phyloP scores from a whole-genome alignment of 139 green algal genomes.

The Picochlorum sp. region DNA sequence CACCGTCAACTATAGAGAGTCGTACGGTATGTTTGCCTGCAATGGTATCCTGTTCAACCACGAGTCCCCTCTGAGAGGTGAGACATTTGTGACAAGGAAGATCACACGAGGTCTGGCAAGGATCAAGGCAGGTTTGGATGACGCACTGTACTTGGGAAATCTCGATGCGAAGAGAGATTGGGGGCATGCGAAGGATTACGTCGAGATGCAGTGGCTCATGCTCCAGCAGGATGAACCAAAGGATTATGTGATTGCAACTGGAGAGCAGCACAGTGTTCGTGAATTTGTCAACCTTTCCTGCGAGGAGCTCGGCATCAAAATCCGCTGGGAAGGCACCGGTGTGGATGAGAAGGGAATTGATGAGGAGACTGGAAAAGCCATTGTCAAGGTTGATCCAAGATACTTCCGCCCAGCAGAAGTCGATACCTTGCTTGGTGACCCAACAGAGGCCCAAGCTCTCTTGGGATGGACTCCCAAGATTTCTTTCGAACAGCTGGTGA shows the following conservation, averaged over 20 bases:
- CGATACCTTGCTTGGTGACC: slow-evolving; percentile 57
- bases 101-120: slow-evolving; percentile 49
- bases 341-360: slow-evolving; percentile 7
- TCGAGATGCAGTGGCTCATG: slow-evolving; percentile 70
- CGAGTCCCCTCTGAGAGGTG: slow-evolving; percentile 60
- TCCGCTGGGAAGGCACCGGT: slow-evolving; percentile 43
- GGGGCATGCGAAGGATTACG: slow-evolving; percentile 72
- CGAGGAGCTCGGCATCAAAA: slow-evolving; percentile 19
- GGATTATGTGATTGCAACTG: slow-evolving; percentile 68
- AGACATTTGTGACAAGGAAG: slow-evolving; percentile 77
- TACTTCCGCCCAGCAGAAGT: slow-evolving; percentile 75
- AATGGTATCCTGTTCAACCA: slow-evolving; percentile 85
- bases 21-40: slow-evolving; percentile 65
- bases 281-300: slow-evolving; percentile 45
- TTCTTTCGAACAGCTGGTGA: slow-evolving; percentile 42
- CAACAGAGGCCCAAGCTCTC: slow-evolving; percentile 40
- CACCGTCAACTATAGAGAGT: slow-evolving; percentile 67
- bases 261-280: slow-evolving; percentile 38
- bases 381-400: slow-evolving; percentile 30
- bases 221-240: slow-evolving; percentile 59
- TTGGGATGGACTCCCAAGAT: slow-evolving; percentile 52
- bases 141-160: slow-evolving; percentile 63
- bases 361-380: slow-evolving; percentile 8
- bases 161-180: slow-evolving; percentile 72
- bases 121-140: slow-evolving; percentile 44